phyloP scores from a whole-genome alignment of 805 yeast genomes.

The Myxozyma lipomycoides region DNA sequence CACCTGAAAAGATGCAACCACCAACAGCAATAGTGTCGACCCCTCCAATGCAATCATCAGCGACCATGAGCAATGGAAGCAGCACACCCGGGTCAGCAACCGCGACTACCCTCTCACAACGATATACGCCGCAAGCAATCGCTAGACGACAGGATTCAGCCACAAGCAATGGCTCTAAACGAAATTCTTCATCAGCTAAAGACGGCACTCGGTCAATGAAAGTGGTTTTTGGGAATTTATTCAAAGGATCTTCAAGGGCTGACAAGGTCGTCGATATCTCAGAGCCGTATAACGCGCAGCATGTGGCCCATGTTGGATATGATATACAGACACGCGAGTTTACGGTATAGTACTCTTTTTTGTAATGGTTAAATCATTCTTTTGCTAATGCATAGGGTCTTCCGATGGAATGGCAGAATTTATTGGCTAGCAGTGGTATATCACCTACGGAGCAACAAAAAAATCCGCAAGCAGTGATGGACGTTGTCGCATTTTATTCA shows the following conservation, averaged over 20 bases:
- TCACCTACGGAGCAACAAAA: slow-evolving; percentile 71
- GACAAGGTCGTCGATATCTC: slow-evolving; percentile 50
- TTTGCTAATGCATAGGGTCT: slow-evolving; percentile 48
- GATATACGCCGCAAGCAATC: neutral
- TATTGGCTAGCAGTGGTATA: slow-evolving; percentile 73
- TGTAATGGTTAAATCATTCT: neutral
- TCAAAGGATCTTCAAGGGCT: slow-evolving; percentile 8
- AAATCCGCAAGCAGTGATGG: slow-evolving; percentile 82
- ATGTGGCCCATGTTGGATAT: slow-evolving; percentile 82
- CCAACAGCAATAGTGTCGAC: neutral
- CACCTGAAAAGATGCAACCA: neutral
- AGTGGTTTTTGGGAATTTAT: slow-evolving; percentile 12
- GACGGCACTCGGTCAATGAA: slow-evolving; percentile 14
- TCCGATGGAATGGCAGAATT: slow-evolving; percentile 79
- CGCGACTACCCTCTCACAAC: neutral
- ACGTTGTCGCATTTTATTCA: slow-evolving; percentile 69
- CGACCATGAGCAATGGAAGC: neutral
- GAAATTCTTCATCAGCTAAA: slow-evolving; percentile 5
- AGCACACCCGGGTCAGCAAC: neutral
- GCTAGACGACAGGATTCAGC: neutral
- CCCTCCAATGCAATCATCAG: neutral
- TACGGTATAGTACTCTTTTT: slow-evolving; percentile 32
- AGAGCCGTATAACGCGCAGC: slow-evolving; percentile 87
- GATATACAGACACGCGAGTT: slow-evolving; percentile 70
- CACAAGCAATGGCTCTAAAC: neutral